Evolutionary conservation across 2,329 filamentous ascomycete species (phyloP), one percentile per base, ranked within the genome.

Genomic region (Trichoderma sp.): DNA sequence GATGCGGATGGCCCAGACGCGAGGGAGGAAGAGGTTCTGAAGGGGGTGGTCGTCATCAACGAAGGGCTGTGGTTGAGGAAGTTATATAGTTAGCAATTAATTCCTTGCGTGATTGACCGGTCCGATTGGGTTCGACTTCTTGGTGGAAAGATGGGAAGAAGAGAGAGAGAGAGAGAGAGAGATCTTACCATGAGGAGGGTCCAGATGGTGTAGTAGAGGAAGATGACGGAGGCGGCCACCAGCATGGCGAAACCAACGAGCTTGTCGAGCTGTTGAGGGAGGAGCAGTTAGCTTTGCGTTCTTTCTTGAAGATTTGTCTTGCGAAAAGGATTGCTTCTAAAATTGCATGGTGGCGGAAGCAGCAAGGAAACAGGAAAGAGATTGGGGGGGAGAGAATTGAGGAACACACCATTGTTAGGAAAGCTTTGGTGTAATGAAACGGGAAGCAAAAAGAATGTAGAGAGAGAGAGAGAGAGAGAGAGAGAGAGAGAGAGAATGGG

Each of bases 1-100:
- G 77, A 99, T 96, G 80, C 96, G 94, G 79, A 99, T 97, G 70
- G 96, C 96, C 96, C 96, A 99, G 79, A 97, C 94, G 80, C 96
- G 94, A 58, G 95, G 95, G 71, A 93, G 96, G 84, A 99, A 99
- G 84, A 98, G 87, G 79, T 91, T 91, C 79, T 99, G 96, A 69
- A 98, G 90, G 68, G 93, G 90, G 81, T 99, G 96, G 79, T 93
- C 93, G 69, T 91, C 88, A 81, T 99, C 96, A 81, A 99, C 96
- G 81, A 99, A 99, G 79, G 96, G 96, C 96, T 99, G 43, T 10
- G 21, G 14, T 28, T 28, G 37, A 13, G 10, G 8, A 34, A 30
- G 49, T 14, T 16, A n/a, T 4, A 14, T 34, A 4, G 32, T 16
- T 32, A 26, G 46, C 6, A n/a, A 34, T 34, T 37, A 24, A 5